Conservation (phyloP, 2,329 filamentous ascomycete genomes). For the Emmonsia crescens region DNA sequence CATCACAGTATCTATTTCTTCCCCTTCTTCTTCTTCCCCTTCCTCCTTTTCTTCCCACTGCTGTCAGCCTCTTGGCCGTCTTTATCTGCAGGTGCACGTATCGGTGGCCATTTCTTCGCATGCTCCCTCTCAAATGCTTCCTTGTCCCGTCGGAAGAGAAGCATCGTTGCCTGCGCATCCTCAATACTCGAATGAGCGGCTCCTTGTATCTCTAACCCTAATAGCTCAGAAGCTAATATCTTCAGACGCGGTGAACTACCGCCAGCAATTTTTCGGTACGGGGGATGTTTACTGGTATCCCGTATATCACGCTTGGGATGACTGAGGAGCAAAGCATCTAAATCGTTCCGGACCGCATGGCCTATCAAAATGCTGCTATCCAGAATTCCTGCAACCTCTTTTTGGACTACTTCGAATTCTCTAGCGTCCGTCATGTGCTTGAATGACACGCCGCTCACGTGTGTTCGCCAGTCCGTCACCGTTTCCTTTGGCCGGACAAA, state of each 20-base stretch:
- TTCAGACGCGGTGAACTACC: conserved; percentile 43
- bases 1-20: conserved; percentile 25
- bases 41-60: conserved; percentile 33
- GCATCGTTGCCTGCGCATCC: conserved; percentile 83
- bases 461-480: conserved; percentile 84
- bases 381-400: conserved; percentile 57
- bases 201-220: conserved; percentile 50
- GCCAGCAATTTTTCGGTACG: conserved; percentile 54
- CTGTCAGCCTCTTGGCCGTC: conserved; percentile 23
- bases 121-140: conserved; percentile 74
- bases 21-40: conserved; percentile 37
- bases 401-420: conserved; percentile 65
- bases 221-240: conserved; percentile 44
- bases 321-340: conserved; percentile 61
- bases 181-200: conserved; percentile 53
- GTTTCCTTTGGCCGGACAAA: conserved; percentile 68
- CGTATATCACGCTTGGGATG: conserved; percentile 70
- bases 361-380: conserved; percentile 65
- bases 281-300: conserved; percentile 69
- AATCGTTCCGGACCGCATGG: conserved; percentile 70
- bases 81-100: conserved; percentile 16
- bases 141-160: conserved; percentile 75
- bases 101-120: conserved; percentile 50
- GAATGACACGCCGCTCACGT: conserved; percentile 69
- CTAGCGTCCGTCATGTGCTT: conserved; percentile 60